Percentiles rank a stretch among this genome's conserved stretches.
Conservation (phyloP, 2,329 filamentous ascomycete species). For the Emmonsiellopsis sp. region DNA sequence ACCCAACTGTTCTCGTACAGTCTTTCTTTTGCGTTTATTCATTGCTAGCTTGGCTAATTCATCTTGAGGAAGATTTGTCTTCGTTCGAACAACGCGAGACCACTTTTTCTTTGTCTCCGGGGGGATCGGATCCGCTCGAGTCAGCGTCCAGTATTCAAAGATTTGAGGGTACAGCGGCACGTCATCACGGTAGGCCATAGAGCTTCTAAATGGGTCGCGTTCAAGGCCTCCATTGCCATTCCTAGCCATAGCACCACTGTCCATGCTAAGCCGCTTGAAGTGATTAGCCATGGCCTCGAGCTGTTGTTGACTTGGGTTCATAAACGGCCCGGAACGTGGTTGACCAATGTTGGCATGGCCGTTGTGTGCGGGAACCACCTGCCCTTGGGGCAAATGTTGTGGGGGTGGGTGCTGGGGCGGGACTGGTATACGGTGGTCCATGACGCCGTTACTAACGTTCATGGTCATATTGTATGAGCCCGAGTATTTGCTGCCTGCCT, state of each 20-base stretch:
- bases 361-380: not conserved
- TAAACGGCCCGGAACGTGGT: not conserved
- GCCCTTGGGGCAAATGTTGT: not conserved
- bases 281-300: slow-evolving; percentile 6
- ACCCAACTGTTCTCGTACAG: slow-evolving; percentile 21
- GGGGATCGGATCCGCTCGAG: slow-evolving; percentile 19
- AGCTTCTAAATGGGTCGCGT: not conserved
- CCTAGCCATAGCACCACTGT: not conserved
- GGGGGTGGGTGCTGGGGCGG: slow-evolving; percentile 5
- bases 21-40: slow-evolving; percentile 19
- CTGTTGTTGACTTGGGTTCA: not conserved
- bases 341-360: not conserved
- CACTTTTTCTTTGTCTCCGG: slow-evolving; percentile 23
- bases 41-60: slow-evolving; percentile 22
- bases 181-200: not conserved
- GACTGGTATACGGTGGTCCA: slow-evolving; percentile 4
- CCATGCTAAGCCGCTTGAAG: slow-evolving; percentile 6
- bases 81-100: slow-evolving; percentile 19
- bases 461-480: not conserved
- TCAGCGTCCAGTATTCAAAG: slow-evolving; percentile 26
- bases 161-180: slow-evolving; percentile 7
- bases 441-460: not conserved
- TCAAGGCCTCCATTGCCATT: not conserved
- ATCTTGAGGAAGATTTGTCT: slow-evolving; percentile 23
- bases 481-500: not conserved